Evolutionary conservation across 2,329 filamentous ascomycete species (phyloP).

Genomic region (Claviceps arundinis): DNA sequence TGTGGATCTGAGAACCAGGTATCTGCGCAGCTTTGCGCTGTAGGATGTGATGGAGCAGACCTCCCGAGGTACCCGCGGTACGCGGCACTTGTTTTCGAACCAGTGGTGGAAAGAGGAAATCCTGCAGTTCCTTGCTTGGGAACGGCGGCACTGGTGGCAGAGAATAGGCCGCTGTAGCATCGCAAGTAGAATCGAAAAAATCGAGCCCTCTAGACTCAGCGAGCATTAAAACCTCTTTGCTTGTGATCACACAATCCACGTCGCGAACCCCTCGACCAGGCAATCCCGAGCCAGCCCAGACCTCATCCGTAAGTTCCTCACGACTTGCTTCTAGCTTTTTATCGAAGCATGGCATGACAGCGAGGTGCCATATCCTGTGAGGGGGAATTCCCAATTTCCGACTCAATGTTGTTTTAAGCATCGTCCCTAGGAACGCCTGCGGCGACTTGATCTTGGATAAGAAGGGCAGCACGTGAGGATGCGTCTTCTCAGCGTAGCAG

Average conservation of each 20-base stretch:
- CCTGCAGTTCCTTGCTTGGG: conserved; percentile 56
- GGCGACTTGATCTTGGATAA: conserved; percentile 86
- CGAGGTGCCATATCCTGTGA: conserved; percentile 81
- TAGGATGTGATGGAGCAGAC: conserved; percentile 77
- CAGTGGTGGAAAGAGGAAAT: conserved; percentile 58
- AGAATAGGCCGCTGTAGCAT: conserved; percentile 26
- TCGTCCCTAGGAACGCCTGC: conserved; percentile 79
- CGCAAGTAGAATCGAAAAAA: conserved; percentile 47
- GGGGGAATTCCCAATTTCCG: conserved; percentile 58
- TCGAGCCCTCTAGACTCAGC: conserved; percentile 67
- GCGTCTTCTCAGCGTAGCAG: conserved; percentile 96
- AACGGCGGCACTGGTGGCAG: conserved; percentile 38
- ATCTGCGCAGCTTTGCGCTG: conserved; percentile 57
- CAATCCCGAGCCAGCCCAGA: conserved; percentile 46
- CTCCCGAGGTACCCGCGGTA: conserved; percentile 69
- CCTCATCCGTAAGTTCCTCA: conserved; percentile 72
- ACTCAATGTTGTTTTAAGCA: conserved; percentile 77
- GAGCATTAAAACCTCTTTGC: conserved; percentile 83
- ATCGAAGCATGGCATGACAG: conserved; percentile 97
- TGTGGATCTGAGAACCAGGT: conserved; percentile 58
- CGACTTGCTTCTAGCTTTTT: conserved; percentile 96
- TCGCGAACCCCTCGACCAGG: conserved; percentile 56
- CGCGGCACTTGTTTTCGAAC: conserved; percentile 30
- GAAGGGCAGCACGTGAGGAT: conserved; percentile 84
- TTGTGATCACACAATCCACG: conserved; percentile 96